Evolutionary conservation across 208 protist species (phyloP).

Genomic region (Crithidia fasciculata): DNA sequence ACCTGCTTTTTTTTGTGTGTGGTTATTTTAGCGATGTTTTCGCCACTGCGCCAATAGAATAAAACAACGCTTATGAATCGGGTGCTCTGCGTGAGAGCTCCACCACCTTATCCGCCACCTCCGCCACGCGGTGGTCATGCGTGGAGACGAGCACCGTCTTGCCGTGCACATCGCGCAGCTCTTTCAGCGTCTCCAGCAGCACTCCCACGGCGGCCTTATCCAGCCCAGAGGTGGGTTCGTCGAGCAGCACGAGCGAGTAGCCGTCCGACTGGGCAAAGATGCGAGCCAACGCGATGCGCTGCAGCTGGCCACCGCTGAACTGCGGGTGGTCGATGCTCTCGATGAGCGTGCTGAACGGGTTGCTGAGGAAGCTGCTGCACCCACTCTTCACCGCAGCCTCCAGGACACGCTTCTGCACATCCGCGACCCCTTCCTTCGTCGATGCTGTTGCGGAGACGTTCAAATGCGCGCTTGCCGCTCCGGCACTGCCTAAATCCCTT

Average conservation of each 20-base stretch:
- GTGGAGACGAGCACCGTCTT: constrained; percentile 85
- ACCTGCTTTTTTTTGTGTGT: background rate
- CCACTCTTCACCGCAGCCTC: constrained; percentile 48
- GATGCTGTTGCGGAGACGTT: background rate
- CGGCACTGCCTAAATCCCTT: background rate
- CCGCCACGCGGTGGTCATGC: constrained; percentile 64
- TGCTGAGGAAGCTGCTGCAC: constrained; percentile 53
- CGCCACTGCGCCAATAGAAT: background rate
- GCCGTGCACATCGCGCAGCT: constrained; percentile 54
- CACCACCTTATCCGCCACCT: constrained; percentile 67
- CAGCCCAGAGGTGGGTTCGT: constrained; percentile 82
- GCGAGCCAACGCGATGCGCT: constrained; percentile 78
- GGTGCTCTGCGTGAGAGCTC: constrained; percentile 20
- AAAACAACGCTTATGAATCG: background rate
- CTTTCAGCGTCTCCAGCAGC: constrained; percentile 57
- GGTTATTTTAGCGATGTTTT: too few relatives aligned
- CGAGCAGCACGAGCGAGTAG: constrained; percentile 71
- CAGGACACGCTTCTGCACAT: constrained; percentile 33
- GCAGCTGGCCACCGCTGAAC: constrained; percentile 85
- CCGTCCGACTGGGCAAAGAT: constrained; percentile 50
- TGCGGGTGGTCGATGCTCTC: constrained; percentile 74
- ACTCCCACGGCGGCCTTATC: constrained; percentile 47
- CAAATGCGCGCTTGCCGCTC: too few relatives aligned
- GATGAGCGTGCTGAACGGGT: constrained; percentile 67
- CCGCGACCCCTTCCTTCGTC: background rate